Evolutionary conservation across 2,329 filamentous ascomycete species (phyloP).

Genomic region (Metarhizium album): DNA sequence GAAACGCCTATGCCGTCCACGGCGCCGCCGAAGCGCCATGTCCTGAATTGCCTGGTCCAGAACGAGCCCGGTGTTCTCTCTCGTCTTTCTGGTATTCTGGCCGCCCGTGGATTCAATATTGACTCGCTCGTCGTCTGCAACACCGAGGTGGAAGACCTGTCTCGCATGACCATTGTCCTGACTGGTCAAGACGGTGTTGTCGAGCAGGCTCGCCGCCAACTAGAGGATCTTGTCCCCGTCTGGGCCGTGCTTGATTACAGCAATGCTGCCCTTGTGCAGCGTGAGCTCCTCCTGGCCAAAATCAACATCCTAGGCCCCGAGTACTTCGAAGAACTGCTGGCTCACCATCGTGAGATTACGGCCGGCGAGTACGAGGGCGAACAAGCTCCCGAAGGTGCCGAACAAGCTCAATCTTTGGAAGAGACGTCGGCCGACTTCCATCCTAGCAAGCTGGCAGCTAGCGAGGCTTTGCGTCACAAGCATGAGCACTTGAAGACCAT

Average conservation of each 20-base stretch:
- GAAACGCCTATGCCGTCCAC: slow-evolving; percentile 82
- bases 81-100: slow-evolving; percentile 90
- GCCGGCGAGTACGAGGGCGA: slow-evolving; percentile 37
- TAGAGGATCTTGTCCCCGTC: slow-evolving; percentile 93
- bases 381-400: slow-evolving; percentile 22
- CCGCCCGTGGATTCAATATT: slow-evolving; percentile 96
- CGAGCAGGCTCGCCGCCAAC: slow-evolving; percentile 87
- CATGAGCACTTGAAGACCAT: slow-evolving; percentile 95
- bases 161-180: slow-evolving; percentile 96
- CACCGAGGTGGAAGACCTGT: slow-evolving; percentile 93
- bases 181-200: slow-evolving; percentile 94
- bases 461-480: slow-evolving; percentile 88
- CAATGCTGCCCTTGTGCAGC: slow-evolving; percentile 81
- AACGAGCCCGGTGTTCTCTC: slow-evolving; percentile 98
- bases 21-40: slow-evolving; percentile 81
- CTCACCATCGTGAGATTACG: slow-evolving; percentile 86
- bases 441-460: slow-evolving; percentile 73
- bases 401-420: slow-evolving; percentile 31
- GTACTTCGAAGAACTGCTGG: slow-evolving; percentile 94
- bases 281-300: slow-evolving; percentile 90
- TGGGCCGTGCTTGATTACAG: slow-evolving; percentile 99
- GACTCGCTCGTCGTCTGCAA: slow-evolving; percentile 96
- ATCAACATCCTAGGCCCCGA: slow-evolving; percentile 93
- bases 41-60: slow-evolving; percentile 97
- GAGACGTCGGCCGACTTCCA: slow-evolving; percentile 63